Evolutionary conservation across 257 asterid genomes (phyloP), one percentile per base, ranked within the genome.

Genomic region (Avicennia marina): DNA sequence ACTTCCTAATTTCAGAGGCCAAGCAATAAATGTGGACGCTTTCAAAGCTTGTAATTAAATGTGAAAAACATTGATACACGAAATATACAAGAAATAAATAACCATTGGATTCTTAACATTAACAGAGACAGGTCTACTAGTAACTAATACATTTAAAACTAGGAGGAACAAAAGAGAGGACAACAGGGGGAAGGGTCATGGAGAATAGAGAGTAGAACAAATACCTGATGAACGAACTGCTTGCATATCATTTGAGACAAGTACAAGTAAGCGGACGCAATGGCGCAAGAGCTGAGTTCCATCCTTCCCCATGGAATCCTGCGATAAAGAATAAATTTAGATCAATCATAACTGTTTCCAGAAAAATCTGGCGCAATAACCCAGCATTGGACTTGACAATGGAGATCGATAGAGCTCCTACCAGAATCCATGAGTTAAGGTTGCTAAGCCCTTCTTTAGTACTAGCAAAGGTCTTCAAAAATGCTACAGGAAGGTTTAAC

Each of bases 221-320:
- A 56, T 60, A 93, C 97, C 99, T 71, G 99, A 93, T 66, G 84
- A 76, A 51, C 96, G 94, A 18, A 93, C 96, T 32, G 97, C 96
- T 63, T 79, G 86, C 60, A 93, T 69, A 76, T 93, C 91, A 44
- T 86, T 93, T 58, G 97, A 89, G 70, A 89, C 84, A 6, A 74
- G 91, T 58, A 93, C 87, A 60, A 89, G 97, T 46, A 93, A 59
- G 57, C 99, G 96, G 60, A 86, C 91, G 68, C 97, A 89, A 76
- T 89, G 97, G 26, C 97, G 99, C 84, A 93, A 75, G 65, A 93
- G 96, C 77, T 89, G 99, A 56, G 97, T 93, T 74, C 94, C 96
- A 76, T 93, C 97, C 79, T 93, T 89, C 29, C 96, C 99, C 96
- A 93, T 75, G 34, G 99, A 89, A 72, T 93, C 99, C 97, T 93